Evolutionary conservation across 305 asterid species (phyloP).

Genomic region (Striga hermonthica): DNA sequence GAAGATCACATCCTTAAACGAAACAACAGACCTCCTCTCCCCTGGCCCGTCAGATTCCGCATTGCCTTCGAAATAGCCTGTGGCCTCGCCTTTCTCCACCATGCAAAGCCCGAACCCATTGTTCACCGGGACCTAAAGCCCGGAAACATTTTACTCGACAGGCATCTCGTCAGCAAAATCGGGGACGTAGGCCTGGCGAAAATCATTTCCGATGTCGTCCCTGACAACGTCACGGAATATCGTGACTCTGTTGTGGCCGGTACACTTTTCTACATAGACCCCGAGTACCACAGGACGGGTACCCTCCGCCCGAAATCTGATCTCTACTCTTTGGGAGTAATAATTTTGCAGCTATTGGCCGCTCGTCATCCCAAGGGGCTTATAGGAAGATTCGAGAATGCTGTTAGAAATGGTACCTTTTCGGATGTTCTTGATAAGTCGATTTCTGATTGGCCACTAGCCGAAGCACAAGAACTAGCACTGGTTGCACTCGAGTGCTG

Average conservation of each 20-base stretch:
- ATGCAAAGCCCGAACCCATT: conserved; percentile 73
- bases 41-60: conserved; percentile 74
- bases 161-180: conserved; percentile 60
- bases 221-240: conserved; percentile 74
- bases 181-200: conserved; percentile 93
- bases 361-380: conserved; percentile 62
- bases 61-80: conserved; percentile 82
- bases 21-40: conserved; percentile 48
- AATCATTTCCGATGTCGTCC: conserved; percentile 54
- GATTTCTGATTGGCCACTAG: conserved; percentile 66
- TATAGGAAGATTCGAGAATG: conserved; percentile 63
- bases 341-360: conserved; percentile 69
- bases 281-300: conserved; percentile 88
- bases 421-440: conserved; percentile 61
- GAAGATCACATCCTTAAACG: conserved; percentile 54
- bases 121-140: conserved; percentile 91
- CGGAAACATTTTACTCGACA: conserved; percentile 76
- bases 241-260: conserved; percentile 76
- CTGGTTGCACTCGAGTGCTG: conserved; percentile 64
- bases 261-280: conserved; percentile 81
- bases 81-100: conserved; percentile 85
- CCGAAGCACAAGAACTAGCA: conserved; percentile 68
- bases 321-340: conserved; percentile 77
- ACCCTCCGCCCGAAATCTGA: conserved; percentile 88
- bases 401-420: conserved; percentile 44